phyloP scores from a whole-genome alignment of 1,139 yeast species.

The Magnusiomyces tetraspermus region DNA sequence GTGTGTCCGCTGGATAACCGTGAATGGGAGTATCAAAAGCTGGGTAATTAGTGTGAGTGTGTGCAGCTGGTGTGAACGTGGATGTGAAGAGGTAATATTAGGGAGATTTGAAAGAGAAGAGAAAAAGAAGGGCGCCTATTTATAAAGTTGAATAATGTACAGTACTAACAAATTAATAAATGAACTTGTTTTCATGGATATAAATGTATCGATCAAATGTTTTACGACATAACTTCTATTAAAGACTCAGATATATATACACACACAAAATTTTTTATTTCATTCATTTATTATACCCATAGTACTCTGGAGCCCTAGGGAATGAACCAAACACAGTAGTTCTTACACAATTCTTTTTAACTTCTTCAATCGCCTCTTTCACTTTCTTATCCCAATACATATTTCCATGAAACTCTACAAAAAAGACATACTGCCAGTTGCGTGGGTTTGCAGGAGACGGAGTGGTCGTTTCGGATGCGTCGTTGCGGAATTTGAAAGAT shows the following conservation, averaged over 20 bases:
- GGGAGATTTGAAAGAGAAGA: too few relatives aligned
- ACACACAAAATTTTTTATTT: too few relatives aligned
- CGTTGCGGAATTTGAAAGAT: conserved; percentile 40
- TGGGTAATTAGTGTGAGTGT: conserved; percentile 60
- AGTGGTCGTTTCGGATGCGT: neutral
- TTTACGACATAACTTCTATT: too few relatives aligned
- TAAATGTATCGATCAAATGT: too few relatives aligned
- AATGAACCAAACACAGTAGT: conserved; percentile 12
- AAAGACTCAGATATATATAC: too few relatives aligned
- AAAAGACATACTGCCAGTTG: conserved; percentile 74
- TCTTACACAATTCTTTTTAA: conserved; percentile 2
- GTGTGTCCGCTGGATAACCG: conserved; percentile 96
- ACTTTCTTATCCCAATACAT: neutral
- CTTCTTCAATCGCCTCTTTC: conserved; percentile 5
- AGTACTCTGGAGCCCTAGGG: conserved; percentile 6
- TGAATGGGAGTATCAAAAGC: conserved; percentile 73
- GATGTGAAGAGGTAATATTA: too few relatives aligned
- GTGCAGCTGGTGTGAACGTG: too few relatives aligned
- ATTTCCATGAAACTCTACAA: conserved; percentile 50
- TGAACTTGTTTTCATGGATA: too few relatives aligned
- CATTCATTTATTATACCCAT: too few relatives aligned
- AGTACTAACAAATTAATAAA: too few relatives aligned
- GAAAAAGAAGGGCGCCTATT: too few relatives aligned
- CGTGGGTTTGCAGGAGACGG: neutral
- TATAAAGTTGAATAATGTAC: too few relatives aligned